Conservation (phyloP, 2,329 filamentous ascomycete genomes). For the Rhynchosporium graminicola region DNA sequence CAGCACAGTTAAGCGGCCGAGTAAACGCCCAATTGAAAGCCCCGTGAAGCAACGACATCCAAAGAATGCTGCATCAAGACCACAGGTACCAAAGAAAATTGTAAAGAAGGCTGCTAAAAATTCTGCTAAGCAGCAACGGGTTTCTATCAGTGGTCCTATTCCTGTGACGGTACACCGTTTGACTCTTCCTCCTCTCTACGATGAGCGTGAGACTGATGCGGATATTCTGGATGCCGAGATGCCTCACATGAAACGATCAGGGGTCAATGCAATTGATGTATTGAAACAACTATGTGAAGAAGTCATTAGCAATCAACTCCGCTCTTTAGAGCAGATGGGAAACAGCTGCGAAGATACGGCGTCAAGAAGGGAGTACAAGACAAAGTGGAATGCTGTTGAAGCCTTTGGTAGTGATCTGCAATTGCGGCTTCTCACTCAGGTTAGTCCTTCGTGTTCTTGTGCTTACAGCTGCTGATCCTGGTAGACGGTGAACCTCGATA, state of each 20-base stretch:
- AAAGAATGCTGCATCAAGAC: conserved; percentile 20
- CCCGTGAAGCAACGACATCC: conserved; percentile 33
- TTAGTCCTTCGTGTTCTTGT: conserved; percentile 42
- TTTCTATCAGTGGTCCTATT: conserved; percentile 47
- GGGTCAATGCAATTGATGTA: conserved; percentile 64
- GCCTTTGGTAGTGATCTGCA: conserved; percentile 60
- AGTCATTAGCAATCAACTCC: conserved; percentile 53
- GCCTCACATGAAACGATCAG: conserved; percentile 53
- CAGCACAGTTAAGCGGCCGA: conserved; percentile 32
- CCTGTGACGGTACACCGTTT: conserved; percentile 64
- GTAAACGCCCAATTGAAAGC: conserved; percentile 21
- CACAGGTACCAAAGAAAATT: conserved; percentile 32
- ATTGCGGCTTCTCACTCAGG: conserved; percentile 58
- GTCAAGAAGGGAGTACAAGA: conserved; percentile 54
- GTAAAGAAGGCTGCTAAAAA: conserved; percentile 33
- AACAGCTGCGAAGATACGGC: conserved; percentile 48
- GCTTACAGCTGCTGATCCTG: conserved; percentile 17
- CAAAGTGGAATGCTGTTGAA: conserved; percentile 58
- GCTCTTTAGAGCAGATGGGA: conserved; percentile 48
- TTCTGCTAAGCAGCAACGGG: conserved; percentile 33
- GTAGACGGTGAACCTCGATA: conserved; percentile 59
- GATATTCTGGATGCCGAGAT: conserved; percentile 54
- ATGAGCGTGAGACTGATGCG: conserved; percentile 46
- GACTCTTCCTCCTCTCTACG: conserved; percentile 47
- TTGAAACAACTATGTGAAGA: conserved; percentile 63